Evolutionary conservation across 2,329 filamentous ascomycete species (phyloP), one percentile per base, ranked within the genome.

Genomic region (Xylaria arbuscula): DNA sequence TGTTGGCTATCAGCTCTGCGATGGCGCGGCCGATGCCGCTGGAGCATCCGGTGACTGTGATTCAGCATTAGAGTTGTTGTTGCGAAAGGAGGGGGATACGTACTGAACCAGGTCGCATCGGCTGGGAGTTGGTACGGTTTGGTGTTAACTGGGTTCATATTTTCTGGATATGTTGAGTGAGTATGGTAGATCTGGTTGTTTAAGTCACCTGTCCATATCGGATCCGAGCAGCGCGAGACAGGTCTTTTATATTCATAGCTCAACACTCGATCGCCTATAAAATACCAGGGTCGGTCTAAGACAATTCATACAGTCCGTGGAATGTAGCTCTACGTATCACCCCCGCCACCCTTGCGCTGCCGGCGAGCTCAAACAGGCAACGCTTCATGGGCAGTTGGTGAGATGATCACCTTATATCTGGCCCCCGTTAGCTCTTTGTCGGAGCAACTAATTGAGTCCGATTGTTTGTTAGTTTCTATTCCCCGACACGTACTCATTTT

Each of bases 1-100:
- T 64, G 40, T 51, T 56, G 40, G 69, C 64, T 15, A 69, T 61
- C n/a, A 69, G 56, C 51, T 66, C 58, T 3, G 69, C 67, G 40
- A 69, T 57, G 22, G 59, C 67, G 11, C 67, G 66, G 13, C 69
- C 69, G 34, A 71, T 71, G 42, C 69, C 69, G n/a, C 63, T 67
- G 2, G 73, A 71, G 45, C 69, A 71, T 17, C 69, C 69, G 24
- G 69, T 69, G n/a, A 69, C 69, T 71, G 60, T 17, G 2, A 13
- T 38, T 10, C 8, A 17, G 45, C 7, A 42, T 70, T 60, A 68
- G 68, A 11, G 2, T 54, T 36, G 19, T 10, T 4, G 28, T 32
- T 2, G 15, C 2, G 53, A 22, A n/a, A 1, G 2, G n/a, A 5
- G 24, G 17, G 28, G 19, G 11, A 5, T 36, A 5, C 66, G 7